These are phyloP conservation scores for Pleurostoma richardsiae DNA, from an alignment of 2,329 filamentous ascomycete genomes.

Conservation along the genomic window DNA sequence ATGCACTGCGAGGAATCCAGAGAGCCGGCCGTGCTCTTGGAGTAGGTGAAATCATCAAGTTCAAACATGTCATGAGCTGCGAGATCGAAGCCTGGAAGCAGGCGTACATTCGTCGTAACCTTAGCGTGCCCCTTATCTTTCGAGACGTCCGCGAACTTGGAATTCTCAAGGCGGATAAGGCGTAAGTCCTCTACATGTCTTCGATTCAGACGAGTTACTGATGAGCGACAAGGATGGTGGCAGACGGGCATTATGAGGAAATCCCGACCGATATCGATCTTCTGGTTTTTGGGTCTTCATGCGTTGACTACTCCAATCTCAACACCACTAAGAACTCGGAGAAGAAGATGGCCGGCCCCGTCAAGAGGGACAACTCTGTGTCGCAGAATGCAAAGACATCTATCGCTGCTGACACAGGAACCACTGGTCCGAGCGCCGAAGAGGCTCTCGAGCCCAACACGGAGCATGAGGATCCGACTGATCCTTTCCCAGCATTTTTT, in stretches of 20 bases:
- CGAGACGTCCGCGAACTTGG: conserved; percentile 54
- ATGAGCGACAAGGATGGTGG: conserved; percentile 51
- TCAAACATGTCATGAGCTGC: conserved; percentile 55
- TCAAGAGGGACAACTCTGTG: no score
- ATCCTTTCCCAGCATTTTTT: conserved; percentile 60
- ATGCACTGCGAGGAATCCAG: conserved; percentile 56
- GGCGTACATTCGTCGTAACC: conserved; percentile 58
- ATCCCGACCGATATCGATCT: conserved; percentile 59
- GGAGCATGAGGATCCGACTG: conserved; percentile 55
- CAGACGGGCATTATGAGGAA: conserved; percentile 52
- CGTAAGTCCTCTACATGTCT: conserved; percentile 31
- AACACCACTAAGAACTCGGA: conserved; percentile 38
- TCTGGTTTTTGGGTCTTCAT: conserved; percentile 68
- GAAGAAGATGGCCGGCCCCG: no score
- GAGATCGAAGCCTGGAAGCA: conserved; percentile 63
- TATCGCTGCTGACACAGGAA: no score
- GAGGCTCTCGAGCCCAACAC: background rate
- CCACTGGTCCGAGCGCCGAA: no score
- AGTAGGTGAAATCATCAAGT: conserved; percentile 28
- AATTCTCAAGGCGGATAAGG: conserved; percentile 23
- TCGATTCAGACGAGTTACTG: background rate
- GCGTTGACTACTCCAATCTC: conserved; percentile 66
- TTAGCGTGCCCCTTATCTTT: conserved; percentile 45
- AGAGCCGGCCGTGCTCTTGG: conserved; percentile 29
- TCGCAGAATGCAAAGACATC: no score